These are phyloP conservation scores for Aspergillus candidus DNA, from an alignment of 2,329 filamentous ascomycete species.

Conservation along the genomic window DNA sequence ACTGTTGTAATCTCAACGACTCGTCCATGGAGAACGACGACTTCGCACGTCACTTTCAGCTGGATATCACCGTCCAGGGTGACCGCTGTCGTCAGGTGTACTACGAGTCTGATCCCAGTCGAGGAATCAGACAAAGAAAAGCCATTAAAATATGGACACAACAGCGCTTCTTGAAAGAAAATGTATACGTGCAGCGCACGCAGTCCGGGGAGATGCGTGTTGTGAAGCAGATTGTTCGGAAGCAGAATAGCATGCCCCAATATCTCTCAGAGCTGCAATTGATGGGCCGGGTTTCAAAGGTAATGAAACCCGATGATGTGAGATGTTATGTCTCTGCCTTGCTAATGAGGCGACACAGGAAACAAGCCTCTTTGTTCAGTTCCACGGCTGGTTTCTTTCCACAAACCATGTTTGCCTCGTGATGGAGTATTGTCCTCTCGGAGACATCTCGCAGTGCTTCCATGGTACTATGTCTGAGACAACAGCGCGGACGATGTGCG, in stretches of 20 bases:
- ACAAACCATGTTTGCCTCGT: conserved; percentile 2
- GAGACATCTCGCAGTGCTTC: conserved; percentile 1
- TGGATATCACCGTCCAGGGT: background rate
- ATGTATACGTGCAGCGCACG: background rate
- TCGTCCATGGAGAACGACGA: conserved; percentile 8
- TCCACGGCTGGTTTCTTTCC: conserved; percentile 3
- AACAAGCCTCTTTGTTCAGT: conserved; percentile 3
- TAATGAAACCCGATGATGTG: too few relatives aligned
- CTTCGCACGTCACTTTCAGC: background rate
- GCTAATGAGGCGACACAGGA: too few relatives aligned
- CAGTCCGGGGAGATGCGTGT: background rate
- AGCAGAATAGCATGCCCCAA: too few relatives aligned
- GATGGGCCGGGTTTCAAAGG: too few relatives aligned
- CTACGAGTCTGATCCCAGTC: too few relatives aligned
- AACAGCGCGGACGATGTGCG: background rate
- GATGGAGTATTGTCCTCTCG: conserved; percentile 6
- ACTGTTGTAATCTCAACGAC: conserved; percentile 1
- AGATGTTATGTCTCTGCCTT: too few relatives aligned
- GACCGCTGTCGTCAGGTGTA: background rate
- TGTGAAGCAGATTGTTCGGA: background rate
- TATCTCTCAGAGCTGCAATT: too few relatives aligned
- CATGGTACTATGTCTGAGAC: background rate
- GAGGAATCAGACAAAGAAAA: too few relatives aligned
- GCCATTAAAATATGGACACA: too few relatives aligned
- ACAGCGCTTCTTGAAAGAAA: background rate